Evolutionary conservation across 164 flowering plant genomes (phyloP).

Genomic region (Santalum album): DNA sequence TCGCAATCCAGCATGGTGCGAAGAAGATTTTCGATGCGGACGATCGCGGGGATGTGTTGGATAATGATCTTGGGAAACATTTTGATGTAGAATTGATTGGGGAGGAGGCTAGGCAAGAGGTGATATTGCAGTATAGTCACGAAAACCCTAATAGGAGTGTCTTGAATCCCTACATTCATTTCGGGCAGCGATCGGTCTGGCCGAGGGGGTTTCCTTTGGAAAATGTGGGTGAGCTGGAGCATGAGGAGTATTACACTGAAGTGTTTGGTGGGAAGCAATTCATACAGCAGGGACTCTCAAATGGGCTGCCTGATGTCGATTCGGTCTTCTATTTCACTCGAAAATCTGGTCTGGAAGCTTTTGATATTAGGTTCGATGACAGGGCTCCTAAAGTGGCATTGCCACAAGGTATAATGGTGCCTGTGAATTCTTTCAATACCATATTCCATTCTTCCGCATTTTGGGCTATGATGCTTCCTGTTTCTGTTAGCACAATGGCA

Average conservation of each 20-base stretch:
- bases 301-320: constrained; percentile 97
- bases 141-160: constrained; percentile 73
- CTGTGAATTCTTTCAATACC: constrained; percentile 87
- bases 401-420: constrained; percentile 94
- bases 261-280: constrained; percentile 85
- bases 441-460: constrained; percentile 82
- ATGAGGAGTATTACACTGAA: constrained; percentile 89
- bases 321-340: constrained; percentile 94
- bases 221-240: constrained; percentile 77
- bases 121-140: constrained; percentile 78
- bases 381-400: constrained; percentile 86
- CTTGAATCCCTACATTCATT: constrained; percentile 89
- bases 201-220: constrained; percentile 95
- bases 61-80: constrained; percentile 74
- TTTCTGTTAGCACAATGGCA: constrained; percentile 92
- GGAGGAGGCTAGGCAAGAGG: constrained; percentile 64
- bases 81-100: constrained; percentile 88
- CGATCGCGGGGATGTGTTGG: constrained; percentile 81
- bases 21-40: constrained; percentile 87
- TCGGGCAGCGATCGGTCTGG: constrained; percentile 97
- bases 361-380: constrained; percentile 82
- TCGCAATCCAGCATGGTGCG: constrained; percentile 96
- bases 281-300: constrained; percentile 90
- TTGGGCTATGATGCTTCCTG: constrained; percentile 98
- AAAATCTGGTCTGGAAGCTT: constrained; percentile 68